phyloP scores from a whole-genome alignment of 495 filamentous ascomycete species.

The Darksidea phi region DNA sequence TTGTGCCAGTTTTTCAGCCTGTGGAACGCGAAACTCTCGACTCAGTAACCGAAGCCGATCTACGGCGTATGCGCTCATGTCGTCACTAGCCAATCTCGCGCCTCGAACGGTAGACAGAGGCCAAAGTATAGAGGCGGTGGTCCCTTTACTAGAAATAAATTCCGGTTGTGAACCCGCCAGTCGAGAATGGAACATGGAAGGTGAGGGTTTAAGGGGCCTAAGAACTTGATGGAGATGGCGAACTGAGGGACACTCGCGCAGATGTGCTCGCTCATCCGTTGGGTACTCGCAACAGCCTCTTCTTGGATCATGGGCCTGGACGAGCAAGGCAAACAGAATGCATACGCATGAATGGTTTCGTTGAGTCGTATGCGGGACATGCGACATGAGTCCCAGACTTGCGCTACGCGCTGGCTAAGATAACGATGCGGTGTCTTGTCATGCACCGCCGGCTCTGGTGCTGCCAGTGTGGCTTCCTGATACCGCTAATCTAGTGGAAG shows the following conservation, averaged over 20 bases:
- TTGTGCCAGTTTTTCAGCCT: neutral
- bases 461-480: too few relatives aligned
- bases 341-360: slow-evolving; percentile 1
- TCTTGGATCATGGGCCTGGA: too few relatives aligned
- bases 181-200: too few relatives aligned
- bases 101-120: slow-evolving; percentile 11
- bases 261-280: slow-evolving; percentile 1
- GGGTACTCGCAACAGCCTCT: neutral
- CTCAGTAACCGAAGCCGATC: slow-evolving; percentile 5
- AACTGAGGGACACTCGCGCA: neutral
- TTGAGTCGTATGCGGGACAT: slow-evolving; percentile 14
- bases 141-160: neutral
- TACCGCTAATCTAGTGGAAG: too few relatives aligned
- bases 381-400: slow-evolving; percentile 12
- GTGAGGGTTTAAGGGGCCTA: too few relatives aligned
- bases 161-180: neutral
- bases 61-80: neutral
- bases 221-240: too few relatives aligned
- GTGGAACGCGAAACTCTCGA: neutral
- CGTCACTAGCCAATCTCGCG: neutral
- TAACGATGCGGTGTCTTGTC: neutral
- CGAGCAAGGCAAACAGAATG: neutral
- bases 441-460: too few relatives aligned
- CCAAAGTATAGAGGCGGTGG: slow-evolving; percentile 11
- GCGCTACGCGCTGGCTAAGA: neutral